Conservation (phyloP, 306 rosid genomes). For the Fragaria nilgerrensis region DNA sequence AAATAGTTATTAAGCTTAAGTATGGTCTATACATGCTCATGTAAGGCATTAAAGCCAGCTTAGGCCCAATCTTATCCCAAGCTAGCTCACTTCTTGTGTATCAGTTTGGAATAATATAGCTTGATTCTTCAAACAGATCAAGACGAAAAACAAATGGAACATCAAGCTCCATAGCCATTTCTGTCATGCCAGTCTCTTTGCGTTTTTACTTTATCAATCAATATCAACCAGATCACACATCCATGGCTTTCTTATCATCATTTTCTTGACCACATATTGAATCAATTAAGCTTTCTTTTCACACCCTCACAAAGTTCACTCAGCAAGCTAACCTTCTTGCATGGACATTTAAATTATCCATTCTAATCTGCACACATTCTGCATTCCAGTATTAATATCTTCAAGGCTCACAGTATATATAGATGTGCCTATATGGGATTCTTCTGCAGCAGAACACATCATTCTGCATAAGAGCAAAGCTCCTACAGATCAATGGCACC, state of each 20-base stretch:
- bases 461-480: not conserved
- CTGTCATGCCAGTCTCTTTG: not conserved
- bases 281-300: not conserved
- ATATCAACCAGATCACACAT: not conserved
- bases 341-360: not conserved
- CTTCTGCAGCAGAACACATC: not conserved
- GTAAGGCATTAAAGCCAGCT: not conserved
- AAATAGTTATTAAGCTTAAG: not conserved
- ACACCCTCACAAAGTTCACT: conserved; percentile 40
- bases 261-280: not conserved
- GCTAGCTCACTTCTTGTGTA: not conserved
- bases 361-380: not conserved
- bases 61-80: not conserved
- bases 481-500: conserved; percentile 30
- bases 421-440: not conserved
- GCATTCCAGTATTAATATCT: not conserved
- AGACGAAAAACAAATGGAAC: not conserved
- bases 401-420: not conserved
- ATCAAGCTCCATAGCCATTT: not conserved
- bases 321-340: conserved; percentile 5
- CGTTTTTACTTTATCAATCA: not conserved
- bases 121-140: not conserved
- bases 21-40: not conserved
- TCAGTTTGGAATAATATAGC: not conserved
- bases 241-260: not conserved